phyloP scores from a whole-genome alignment of 176 grass and related monocot species.

The Pontederia crassipes region DNA sequence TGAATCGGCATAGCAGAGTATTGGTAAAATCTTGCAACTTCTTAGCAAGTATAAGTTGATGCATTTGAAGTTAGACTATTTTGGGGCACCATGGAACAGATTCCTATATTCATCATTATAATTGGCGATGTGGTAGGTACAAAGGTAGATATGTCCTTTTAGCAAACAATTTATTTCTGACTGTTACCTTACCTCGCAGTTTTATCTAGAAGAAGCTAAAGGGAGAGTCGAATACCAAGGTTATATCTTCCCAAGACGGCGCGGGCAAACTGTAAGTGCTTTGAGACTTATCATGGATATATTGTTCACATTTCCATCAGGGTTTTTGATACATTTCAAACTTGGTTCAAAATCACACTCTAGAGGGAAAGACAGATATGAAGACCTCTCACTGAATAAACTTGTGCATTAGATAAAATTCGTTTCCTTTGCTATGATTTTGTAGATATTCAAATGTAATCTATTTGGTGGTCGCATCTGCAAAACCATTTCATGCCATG shows the following conservation, averaged over 20 bases:
- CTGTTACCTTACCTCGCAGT: slow-evolving; percentile 44
- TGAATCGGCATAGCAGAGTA: no score
- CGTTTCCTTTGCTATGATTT: no score
- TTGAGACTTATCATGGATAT: background rate
- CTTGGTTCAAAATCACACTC: background rate
- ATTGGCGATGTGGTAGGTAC: background rate
- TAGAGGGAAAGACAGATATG: background rate
- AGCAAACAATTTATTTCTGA: slow-evolving; percentile 5
- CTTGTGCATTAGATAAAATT: no score
- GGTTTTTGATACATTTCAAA: no score
- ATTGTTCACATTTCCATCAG: background rate
- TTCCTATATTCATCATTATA: background rate
- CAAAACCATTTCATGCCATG: background rate
- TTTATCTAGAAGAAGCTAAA: slow-evolving; percentile 95
- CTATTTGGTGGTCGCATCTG: no score
- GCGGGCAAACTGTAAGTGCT: slow-evolving; percentile 51
- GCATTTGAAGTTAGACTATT: no score
- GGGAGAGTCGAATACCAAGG: slow-evolving; percentile 88
- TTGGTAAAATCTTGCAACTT: no score
- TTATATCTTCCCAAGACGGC: slow-evolving; percentile 73
- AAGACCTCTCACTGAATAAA: background rate
- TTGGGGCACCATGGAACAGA: no score
- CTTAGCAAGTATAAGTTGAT: no score
- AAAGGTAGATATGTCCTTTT: background rate
- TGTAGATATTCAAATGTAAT: no score